Evolutionary conservation across 768 basidiomycete species (phyloP).

Genomic region (Rhizopogon salebrosus): DNA sequence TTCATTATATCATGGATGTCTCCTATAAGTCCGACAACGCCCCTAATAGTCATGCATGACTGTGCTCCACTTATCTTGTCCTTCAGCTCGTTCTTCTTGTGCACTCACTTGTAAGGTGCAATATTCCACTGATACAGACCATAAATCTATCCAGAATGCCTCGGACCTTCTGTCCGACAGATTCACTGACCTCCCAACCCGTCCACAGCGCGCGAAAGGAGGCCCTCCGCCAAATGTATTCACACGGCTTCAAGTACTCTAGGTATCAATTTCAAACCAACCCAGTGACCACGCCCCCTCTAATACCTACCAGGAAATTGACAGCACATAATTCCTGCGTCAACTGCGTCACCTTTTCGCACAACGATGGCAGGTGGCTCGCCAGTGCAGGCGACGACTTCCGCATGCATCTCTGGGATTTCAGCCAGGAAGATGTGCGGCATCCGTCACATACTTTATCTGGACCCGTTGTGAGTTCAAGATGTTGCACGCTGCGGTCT

Average conservation of each 20-base stretch:
- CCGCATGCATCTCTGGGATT: conserved; percentile 57
- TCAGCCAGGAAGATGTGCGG: conserved; percentile 52
- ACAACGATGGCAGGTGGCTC: conserved; percentile 53
- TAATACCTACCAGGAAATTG: conserved; percentile 22
- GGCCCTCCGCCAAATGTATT: conserved; percentile 15
- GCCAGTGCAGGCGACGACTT: conserved; percentile 68
- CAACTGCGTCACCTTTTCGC: conserved; percentile 58
- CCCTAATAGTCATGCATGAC: too few relatives aligned
- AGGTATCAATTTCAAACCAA: conserved; percentile 16
- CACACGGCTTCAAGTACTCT: conserved; percentile 27
- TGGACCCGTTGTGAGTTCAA: conserved; percentile 37
- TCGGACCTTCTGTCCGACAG: too few relatives aligned
- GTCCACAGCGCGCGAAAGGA: conserved; percentile 18
- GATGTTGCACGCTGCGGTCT: neutral
- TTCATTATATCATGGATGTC: too few relatives aligned
- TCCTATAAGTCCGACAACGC: too few relatives aligned
- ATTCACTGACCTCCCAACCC: neutral
- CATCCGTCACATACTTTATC: conserved; percentile 35
- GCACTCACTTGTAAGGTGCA: too few relatives aligned
- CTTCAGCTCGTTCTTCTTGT: too few relatives aligned
- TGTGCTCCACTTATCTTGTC: too few relatives aligned
- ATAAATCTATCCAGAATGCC: too few relatives aligned
- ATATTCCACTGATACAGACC: conserved; percentile 28
- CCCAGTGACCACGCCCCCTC: conserved; percentile 1
- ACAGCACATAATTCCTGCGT: conserved; percentile 55